These are phyloP conservation scores for Linum usitatissimum DNA, from an alignment of 345 rosid genomes.

Conservation along the genomic window DNA sequence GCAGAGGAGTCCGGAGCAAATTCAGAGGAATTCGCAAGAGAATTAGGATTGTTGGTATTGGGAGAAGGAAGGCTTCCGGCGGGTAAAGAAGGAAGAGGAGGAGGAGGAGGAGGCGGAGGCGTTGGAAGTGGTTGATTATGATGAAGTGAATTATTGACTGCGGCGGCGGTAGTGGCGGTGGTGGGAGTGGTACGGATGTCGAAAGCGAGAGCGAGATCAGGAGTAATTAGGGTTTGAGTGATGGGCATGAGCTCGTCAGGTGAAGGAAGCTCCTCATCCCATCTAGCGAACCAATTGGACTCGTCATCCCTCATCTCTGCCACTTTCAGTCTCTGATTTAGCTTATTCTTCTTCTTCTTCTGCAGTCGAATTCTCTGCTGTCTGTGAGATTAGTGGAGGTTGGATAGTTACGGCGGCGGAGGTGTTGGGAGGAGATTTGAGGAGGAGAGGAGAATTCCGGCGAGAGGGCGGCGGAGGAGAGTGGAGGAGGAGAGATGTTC, in stretches of 20 bases:
- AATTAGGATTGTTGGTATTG: conserved; percentile 15
- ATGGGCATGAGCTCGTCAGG: conserved; percentile 87
- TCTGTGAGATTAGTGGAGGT: not conserved
- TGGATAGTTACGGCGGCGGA: not conserved
- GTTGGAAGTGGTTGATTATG: not conserved
- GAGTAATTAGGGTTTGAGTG: conserved; percentile 81
- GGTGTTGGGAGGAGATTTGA: not conserved
- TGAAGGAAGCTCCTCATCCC: conserved; percentile 87
- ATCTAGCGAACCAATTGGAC: conserved; percentile 69
- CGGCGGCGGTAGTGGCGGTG: conserved; percentile 3
- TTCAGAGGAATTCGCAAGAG: conserved; percentile 2
- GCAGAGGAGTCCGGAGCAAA: conserved; percentile 43
- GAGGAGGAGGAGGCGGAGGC: conserved; percentile 13
- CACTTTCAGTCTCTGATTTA: too few relatives aligned
- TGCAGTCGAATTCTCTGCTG: not conserved
- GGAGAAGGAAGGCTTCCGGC: conserved; percentile 6
- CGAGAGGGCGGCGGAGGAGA: not conserved
- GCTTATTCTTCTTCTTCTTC: not conserved
- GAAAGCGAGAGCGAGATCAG: conserved; percentile 89
- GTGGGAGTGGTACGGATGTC: conserved; percentile 42
- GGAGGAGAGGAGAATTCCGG: too few relatives aligned
- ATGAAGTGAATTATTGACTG: not conserved
- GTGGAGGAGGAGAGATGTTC: not conserved
- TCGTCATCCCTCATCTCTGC: conserved; percentile 62
- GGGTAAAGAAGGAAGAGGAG: conserved; percentile 10